Percentiles rank a stretch among this genome's conserved stretches.
Conservation (phyloP, 2,329 filamentous ascomycete species). For the Fusarium sp. region DNA sequence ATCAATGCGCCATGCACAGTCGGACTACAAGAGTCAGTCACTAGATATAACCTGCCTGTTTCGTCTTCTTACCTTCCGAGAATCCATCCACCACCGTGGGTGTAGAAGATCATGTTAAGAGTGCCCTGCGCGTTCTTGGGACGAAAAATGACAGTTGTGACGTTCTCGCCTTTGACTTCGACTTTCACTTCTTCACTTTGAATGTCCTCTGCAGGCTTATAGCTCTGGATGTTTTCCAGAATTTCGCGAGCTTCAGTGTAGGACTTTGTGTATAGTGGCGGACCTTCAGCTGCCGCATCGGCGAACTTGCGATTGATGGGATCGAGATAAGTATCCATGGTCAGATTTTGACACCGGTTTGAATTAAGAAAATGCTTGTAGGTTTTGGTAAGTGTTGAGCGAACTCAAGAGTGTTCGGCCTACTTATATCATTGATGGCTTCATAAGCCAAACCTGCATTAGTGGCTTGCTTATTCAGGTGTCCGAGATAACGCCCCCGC, state of each 20-base stretch:
- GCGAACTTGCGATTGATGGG: conserved; percentile 20
- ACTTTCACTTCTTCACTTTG: conserved; percentile 3
- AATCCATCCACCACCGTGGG: conserved; percentile 30
- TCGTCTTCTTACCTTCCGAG: conserved; percentile 6
- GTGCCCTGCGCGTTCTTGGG: not conserved
- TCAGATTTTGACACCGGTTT: accelerated
- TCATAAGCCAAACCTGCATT: not conserved
- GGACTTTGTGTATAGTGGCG: conserved; percentile 23
- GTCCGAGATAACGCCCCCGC: not conserved
- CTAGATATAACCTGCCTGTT: accelerated
- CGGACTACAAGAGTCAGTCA: not conserved
- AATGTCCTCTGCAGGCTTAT: conserved; percentile 6
- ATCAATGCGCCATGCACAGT: conserved; percentile 21
- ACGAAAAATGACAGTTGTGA: conserved; percentile 6
- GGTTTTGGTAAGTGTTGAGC: not conserved
- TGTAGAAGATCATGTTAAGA: conserved; percentile 32
- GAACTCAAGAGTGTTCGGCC: accelerated
- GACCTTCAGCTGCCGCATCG: conserved; percentile 1
- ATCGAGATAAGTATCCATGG: conserved; percentile 24
- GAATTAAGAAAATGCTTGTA: accelerated
- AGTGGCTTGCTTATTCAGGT: not conserved
- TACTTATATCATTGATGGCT: conserved; percentile 3
- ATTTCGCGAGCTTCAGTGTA: conserved; percentile 26
- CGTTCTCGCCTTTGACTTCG: conserved; percentile 2
- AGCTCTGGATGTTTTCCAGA: conserved; percentile 22